phyloP scores from a whole-genome alignment of 768 basidiomycete species.

The Tulasnella sp. region DNA sequence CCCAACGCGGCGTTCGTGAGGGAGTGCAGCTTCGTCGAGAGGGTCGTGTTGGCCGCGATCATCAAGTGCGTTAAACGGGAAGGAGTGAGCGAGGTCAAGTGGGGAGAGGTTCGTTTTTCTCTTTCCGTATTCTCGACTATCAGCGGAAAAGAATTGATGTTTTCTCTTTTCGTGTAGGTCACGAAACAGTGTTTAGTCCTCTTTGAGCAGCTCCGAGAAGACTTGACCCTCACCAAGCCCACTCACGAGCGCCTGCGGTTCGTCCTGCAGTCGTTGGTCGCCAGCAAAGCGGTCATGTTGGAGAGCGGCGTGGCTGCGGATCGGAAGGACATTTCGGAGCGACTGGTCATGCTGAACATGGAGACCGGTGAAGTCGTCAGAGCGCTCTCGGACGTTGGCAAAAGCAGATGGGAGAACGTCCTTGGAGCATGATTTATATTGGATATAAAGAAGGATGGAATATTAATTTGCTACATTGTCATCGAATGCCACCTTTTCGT shows the following conservation, averaged over 20 bases:
- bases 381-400: conserved; percentile 69
- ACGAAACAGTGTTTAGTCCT: conserved; percentile 67
- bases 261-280: conserved; percentile 64
- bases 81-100: conserved; percentile 80
- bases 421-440: conserved; percentile 18
- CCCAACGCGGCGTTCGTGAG: conserved; percentile 76
- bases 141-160: not conserved
- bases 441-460: not conserved
- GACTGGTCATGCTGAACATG: conserved; percentile 67
- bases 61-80: conserved; percentile 71
- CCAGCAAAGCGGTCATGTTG: conserved; percentile 63
- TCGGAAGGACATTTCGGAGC: conserved; percentile 50
- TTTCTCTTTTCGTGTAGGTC: conserved; percentile 33
- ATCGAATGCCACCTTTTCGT: not conserved
- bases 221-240: conserved; percentile 42
- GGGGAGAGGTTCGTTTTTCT: conserved; percentile 48
- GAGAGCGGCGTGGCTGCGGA: conserved; percentile 46
- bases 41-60: conserved; percentile 74
- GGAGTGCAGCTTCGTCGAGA: conserved; percentile 78
- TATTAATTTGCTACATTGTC: not conserved
- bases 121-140: not conserved
- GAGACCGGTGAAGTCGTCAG: conserved; percentile 79
- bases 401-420: conserved; percentile 26
- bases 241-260: conserved; percentile 49
- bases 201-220: conserved; percentile 46